Conservation (phyloP, 495 filamentous ascomycete genomes). For the Elasticomyces elasticus region DNA sequence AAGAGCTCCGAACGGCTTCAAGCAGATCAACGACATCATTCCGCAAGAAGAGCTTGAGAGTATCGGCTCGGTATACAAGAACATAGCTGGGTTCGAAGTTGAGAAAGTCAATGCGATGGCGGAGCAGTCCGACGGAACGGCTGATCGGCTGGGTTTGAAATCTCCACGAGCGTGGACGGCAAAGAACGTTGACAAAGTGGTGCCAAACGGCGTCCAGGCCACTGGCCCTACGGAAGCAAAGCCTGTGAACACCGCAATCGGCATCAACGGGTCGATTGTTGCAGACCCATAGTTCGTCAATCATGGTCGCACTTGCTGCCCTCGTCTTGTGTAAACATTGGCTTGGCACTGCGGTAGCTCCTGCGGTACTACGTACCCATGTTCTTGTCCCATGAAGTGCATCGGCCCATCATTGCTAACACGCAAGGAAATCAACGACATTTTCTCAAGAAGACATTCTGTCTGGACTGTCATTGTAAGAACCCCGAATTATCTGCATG, state of each 20-base stretch:
- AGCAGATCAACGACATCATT: slow-evolving; percentile 20
- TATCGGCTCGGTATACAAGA: slow-evolving; percentile 14
- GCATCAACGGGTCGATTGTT: not conserved
- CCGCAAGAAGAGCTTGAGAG: slow-evolving; percentile 14
- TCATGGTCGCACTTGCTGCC: too few relatives aligned
- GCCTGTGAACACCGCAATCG: not conserved
- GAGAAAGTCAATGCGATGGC: slow-evolving; percentile 15
- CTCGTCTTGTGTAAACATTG: too few relatives aligned
- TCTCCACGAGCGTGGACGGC: not conserved
- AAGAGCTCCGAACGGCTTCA: slow-evolving; percentile 15
- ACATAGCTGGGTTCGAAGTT: slow-evolving; percentile 19
- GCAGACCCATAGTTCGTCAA: too few relatives aligned
- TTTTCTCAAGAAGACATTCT: too few relatives aligned
- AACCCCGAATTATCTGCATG: too few relatives aligned
- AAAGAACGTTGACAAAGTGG: not conserved
- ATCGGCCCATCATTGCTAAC: too few relatives aligned
- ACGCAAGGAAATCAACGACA: too few relatives aligned
- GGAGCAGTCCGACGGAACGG: slow-evolving; percentile 4
- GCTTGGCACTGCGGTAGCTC: too few relatives aligned
- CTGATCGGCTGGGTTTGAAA: not conserved
- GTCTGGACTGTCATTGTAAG: too few relatives aligned
- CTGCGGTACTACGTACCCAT: too few relatives aligned
- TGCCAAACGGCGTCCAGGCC: not conserved
- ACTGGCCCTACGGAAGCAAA: not conserved
- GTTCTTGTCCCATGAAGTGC: too few relatives aligned